Evolutionary conservation across 306 rosid species (phyloP).

Genomic region (Cicer cuneatum): DNA sequence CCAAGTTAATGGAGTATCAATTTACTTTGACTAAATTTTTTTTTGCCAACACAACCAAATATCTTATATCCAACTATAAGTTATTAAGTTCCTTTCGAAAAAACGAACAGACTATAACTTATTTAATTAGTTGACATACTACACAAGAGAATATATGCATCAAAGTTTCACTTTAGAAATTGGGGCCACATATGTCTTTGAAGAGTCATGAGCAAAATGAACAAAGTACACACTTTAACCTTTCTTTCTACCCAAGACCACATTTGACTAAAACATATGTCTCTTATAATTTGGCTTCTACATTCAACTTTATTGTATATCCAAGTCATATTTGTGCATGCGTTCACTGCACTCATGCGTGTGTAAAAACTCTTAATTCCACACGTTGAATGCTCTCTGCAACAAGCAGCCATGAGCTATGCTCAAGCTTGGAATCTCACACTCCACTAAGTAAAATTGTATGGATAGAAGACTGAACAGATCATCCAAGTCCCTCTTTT

Average conservation of each 20-base stretch:
- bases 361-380: conserved; percentile 40
- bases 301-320: conserved; percentile 41
- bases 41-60: too few species aligned
- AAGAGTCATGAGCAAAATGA: conserved; percentile 13
- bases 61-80: too few species aligned
- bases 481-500: conserved; percentile 29
- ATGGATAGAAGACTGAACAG: conserved; percentile 37
- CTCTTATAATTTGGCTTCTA: background rate
- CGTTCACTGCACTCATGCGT: conserved; percentile 40
- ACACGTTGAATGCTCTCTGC: conserved; percentile 36
- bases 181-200: conserved; percentile 31
- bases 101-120: conserved; percentile 10
- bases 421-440: conserved; percentile 41
- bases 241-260: conserved; percentile 34
- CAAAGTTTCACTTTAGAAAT: conserved; percentile 11
- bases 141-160: conserved; percentile 44
- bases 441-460: conserved; percentile 35
- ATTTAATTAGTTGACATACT: conserved; percentile 20
- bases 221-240: conserved; percentile 20
- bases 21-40: too few species aligned
- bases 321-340: conserved; percentile 45
- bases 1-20: too few species aligned
- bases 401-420: conserved; percentile 46
- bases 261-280: conserved; percentile 26
- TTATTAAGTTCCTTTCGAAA: too few species aligned